These are phyloP conservation scores for Quercus phellos DNA, from an alignment of 331 rosid genomes.

Conservation along the genomic window DNA sequence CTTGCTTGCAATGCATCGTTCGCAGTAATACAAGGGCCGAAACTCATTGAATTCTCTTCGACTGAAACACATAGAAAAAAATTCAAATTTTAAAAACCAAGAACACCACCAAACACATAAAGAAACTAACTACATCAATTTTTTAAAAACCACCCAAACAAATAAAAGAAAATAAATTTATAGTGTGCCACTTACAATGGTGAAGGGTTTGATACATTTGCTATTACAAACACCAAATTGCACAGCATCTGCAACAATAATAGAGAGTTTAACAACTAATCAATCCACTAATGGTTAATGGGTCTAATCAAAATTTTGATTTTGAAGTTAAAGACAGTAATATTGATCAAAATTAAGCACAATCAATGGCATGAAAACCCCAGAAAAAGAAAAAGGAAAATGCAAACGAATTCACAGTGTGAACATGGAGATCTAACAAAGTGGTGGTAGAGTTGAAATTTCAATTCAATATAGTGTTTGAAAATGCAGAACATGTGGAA, in stretches of 20 bases:
- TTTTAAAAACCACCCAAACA: too few relatives aligned
- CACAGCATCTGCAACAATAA: slow-evolving; percentile 41
- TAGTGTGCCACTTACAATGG: slow-evolving; percentile 30
- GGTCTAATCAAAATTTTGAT: neutral
- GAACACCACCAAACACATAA: neutral
- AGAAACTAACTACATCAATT: neutral
- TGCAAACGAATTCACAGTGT: too few relatives aligned
- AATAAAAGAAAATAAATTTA: neutral
- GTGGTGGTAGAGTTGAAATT: too few relatives aligned
- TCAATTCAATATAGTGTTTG: too few relatives aligned
- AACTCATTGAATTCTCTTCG: slow-evolving; percentile 17
- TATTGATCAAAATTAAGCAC: neutral
- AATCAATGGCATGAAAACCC: slow-evolving; percentile 5
- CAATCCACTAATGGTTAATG: neutral
- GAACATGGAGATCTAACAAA: too few relatives aligned
- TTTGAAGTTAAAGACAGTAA: too few relatives aligned
- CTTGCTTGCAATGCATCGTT: slow-evolving; percentile 49
- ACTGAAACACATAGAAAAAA: slow-evolving; percentile 7
- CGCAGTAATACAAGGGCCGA: slow-evolving; percentile 36
- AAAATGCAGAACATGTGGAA: too few relatives aligned
- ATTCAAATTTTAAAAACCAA: neutral
- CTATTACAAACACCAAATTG: slow-evolving; percentile 15
- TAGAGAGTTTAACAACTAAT: neutral
- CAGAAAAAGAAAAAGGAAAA: neutral
- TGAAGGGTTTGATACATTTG: slow-evolving; percentile 32